Evolutionary conservation across 257 asterid genomes (phyloP), one percentile per base, ranked within the genome.

Genomic region (Galeopsis tetrahit): DNA sequence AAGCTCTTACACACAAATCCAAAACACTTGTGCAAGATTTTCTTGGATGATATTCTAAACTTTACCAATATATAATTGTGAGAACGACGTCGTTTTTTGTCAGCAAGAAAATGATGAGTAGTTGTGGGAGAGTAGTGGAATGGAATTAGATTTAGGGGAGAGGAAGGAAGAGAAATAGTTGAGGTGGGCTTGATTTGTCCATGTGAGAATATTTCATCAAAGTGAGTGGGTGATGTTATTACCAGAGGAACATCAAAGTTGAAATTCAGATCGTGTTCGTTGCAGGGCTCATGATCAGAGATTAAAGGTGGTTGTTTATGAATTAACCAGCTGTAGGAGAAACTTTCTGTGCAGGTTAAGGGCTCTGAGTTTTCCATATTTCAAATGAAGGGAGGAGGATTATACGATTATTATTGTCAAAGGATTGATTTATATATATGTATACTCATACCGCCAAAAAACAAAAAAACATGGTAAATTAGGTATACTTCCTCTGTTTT

Each of bases 291-390:
- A 21, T 21, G 28, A 21, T 21, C n/a, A n/a, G n/a, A n/a, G n/a
- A n/a, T n/a, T n/a, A n/a, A n/a, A n/a, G n/a, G 15, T 4, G 76
- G 63, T 7, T 80, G 70, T 36, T 17, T 40, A 75, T 78, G 53
- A 48, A 6, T 46, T 35, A 87, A 73, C 92, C 92, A 87, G 62
- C 88, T 82, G 83, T 82, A 82, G 2, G 92, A 87, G 51, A 87
- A 87, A 31, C 92, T 87, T 15, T 87, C 89, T 51, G 86, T 82
- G 32, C 57, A 4, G 80, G 89, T 85, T 57, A 84, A 43, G 53
- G 80, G 61, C 10, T 81, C 63, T n/a, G 81, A 69, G 75, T 82
- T 82, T 68, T 84, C 89, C 89, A 87, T 86, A 2, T 59, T 44
- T 71, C 64, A 32, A 36, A 15, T 3, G 52, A 14, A 10, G 5